These are phyloP conservation scores for Juglanconis juglandina DNA, from an alignment of 2,329 filamentous ascomycete species.

Conservation along the genomic window DNA sequence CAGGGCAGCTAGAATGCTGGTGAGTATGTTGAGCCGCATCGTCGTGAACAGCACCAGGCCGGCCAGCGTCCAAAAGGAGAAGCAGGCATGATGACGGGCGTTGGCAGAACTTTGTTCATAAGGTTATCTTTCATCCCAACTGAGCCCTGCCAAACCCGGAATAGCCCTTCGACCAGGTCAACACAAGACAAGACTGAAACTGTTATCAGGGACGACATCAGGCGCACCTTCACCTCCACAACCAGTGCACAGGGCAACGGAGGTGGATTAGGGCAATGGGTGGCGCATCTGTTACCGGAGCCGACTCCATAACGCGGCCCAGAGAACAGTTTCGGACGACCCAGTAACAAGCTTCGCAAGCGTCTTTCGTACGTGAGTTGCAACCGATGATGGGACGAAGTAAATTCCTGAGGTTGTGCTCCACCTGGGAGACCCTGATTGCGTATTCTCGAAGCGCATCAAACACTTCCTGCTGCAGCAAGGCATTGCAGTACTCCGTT, in stretches of 20 bases:
- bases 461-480: background rate
- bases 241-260: background rate
- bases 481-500: background rate
- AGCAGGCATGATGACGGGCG: background rate
- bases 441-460: background rate
- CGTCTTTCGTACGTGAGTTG: background rate
- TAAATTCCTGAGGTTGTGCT: background rate
- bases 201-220: background rate
- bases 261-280: background rate
- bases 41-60: slow-evolving; percentile 17
- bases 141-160: background rate
- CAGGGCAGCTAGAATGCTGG: slow-evolving; percentile 28
- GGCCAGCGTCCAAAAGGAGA: slow-evolving; percentile 2
- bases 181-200: slow-evolving; percentile 16
- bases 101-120: slow-evolving; percentile 9
- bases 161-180: background rate
- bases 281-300: background rate
- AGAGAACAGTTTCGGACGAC: slow-evolving; percentile 6
- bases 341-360: background rate
- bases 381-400: background rate
- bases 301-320: background rate
- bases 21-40: slow-evolving; percentile 23
- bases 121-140: slow-evolving; percentile 8
- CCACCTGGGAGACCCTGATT: background rate
- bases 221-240: background rate